Conservation (phyloP, 2,329 filamentous ascomycete genomes). For the Nemania bipapillata region DNA sequence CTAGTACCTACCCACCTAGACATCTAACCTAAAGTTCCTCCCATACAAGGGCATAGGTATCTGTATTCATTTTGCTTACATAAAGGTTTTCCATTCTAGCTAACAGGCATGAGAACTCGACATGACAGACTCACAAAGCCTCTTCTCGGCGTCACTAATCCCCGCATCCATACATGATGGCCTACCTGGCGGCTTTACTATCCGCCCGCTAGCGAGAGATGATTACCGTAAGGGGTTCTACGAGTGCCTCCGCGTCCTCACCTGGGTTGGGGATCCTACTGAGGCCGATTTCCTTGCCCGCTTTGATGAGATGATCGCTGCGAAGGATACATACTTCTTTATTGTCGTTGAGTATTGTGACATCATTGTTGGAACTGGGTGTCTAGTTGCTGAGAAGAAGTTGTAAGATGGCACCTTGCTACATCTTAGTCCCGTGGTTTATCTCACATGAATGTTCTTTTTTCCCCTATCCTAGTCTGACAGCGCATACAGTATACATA, state of each 20-base stretch:
- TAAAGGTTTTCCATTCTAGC: too few relatives aligned
- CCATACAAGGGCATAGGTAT: too few relatives aligned
- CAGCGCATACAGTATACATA: slow-evolving; percentile 64
- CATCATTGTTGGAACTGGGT: slow-evolving; percentile 77
- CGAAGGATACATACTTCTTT: slow-evolving; percentile 71
- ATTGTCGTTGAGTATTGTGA: slow-evolving; percentile 73
- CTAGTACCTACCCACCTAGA: too few relatives aligned
- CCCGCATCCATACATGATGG: slow-evolving; percentile 68
- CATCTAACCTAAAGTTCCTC: too few relatives aligned
- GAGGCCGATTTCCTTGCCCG: slow-evolving; percentile 60
- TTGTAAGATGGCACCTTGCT: slow-evolving; percentile 61
- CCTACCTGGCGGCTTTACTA: slow-evolving; percentile 74
- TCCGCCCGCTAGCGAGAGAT: slow-evolving; percentile 73
- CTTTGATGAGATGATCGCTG: slow-evolving; percentile 68
- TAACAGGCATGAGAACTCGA: too few relatives aligned
- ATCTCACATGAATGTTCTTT: background rate
- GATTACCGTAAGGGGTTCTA: slow-evolving; percentile 79
- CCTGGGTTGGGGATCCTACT: slow-evolving; percentile 77
- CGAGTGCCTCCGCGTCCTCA: slow-evolving; percentile 78
- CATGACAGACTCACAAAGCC: slow-evolving; percentile 43
- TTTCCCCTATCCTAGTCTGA: background rate
- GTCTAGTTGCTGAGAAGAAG: slow-evolving; percentile 81
- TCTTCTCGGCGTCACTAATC: slow-evolving; percentile 75
- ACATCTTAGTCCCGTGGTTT: background rate
- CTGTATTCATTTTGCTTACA: too few relatives aligned